Percentiles rank a stretch among this genome's conserved stretches.
phyloP scores from a whole-genome alignment of 1,139 yeast species.

The Geotrichum phurueaensis region DNA sequence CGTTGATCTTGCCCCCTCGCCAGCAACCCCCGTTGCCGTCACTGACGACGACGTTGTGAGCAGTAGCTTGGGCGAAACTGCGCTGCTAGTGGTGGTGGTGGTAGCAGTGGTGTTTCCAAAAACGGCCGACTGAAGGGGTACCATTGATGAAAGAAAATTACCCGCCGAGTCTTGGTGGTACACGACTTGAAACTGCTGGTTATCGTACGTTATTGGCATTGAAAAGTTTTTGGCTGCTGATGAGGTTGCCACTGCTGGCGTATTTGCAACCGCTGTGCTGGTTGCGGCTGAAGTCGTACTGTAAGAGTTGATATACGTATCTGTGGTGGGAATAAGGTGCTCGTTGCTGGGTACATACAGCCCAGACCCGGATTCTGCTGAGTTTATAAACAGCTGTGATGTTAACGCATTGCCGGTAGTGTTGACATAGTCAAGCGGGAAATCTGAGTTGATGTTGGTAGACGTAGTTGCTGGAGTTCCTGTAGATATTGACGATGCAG shows the following conservation, averaged over 20 bases:
- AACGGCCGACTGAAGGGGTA: constrained; percentile 4
- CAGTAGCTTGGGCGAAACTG: background rate
- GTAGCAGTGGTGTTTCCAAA: background rate
- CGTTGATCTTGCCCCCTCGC: background rate
- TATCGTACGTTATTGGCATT: constrained; percentile 11
- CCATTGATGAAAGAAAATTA: constrained; percentile 9
- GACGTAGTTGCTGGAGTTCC: constrained; percentile 3
- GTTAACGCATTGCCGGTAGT: background rate
- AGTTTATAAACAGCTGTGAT: constrained; percentile 4
- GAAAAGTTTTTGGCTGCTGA: background rate
- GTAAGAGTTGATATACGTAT: background rate
- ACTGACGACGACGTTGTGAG: background rate
- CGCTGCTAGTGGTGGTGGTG: background rate
- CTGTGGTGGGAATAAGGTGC: background rate
- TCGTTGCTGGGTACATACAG: background rate
- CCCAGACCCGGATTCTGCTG: constrained; percentile 1
- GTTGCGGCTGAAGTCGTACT: background rate
- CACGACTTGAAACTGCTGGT: constrained; percentile 16
- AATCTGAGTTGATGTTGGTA: constrained; percentile 22
- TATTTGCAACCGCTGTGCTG: background rate
- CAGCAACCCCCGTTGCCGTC: background rate
- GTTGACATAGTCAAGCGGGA: constrained; percentile 29
- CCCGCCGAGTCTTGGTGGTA: constrained; percentile 17
- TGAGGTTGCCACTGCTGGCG: background rate
- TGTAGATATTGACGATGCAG: background rate